Conservation (phyloP, 257 asterid species). For the Nyctanthes arbortristis region DNA sequence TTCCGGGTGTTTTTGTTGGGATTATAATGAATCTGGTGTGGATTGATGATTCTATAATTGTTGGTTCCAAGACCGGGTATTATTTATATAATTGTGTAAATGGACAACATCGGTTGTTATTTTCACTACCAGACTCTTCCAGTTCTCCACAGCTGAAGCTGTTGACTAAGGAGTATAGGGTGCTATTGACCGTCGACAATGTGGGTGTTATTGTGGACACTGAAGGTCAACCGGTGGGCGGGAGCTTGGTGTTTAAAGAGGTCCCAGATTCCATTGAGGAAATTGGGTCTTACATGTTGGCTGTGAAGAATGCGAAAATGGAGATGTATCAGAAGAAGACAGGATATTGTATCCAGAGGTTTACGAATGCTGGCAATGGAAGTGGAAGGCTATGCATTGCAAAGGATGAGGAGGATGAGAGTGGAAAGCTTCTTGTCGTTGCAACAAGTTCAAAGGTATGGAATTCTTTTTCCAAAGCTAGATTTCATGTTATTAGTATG, state of each 20-base stretch:
- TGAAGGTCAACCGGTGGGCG: slow-evolving; percentile 88
- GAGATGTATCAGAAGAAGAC: too few species aligned
- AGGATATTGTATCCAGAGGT: too few species aligned
- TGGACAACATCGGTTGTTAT: slow-evolving; percentile 62
- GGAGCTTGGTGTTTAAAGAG: slow-evolving; percentile 82
- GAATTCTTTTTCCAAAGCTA: too few species aligned
- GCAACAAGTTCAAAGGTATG: too few species aligned
- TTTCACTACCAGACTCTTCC: slow-evolving; percentile 66
- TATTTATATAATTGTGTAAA: slow-evolving; percentile 57
- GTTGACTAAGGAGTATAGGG: slow-evolving; percentile 66
- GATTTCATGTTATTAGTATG: too few species aligned
- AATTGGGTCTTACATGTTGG: slow-evolving; percentile 60
- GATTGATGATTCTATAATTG: slow-evolving; percentile 72
- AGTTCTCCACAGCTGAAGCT: slow-evolving; percentile 60
- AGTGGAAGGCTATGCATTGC: too few species aligned
- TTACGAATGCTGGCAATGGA: too few species aligned
- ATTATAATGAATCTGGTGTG: slow-evolving; percentile 49
- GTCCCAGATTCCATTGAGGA: slow-evolving; percentile 70
- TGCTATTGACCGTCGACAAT: slow-evolving; percentile 79
- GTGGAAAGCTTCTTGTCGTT: too few species aligned
- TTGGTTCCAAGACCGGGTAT: slow-evolving; percentile 72
- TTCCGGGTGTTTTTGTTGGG: slow-evolving; percentile 68
- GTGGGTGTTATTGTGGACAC: slow-evolving; percentile 74
- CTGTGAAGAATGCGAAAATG: too few species aligned
- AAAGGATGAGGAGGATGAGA: too few species aligned